A percentile compares a stretch with the other conserved stretches of the same genome.
Evolutionary conservation across 1,284 basidiomycete genomes (phyloP).

Genomic region (Ceraceosorus bombacis): DNA sequence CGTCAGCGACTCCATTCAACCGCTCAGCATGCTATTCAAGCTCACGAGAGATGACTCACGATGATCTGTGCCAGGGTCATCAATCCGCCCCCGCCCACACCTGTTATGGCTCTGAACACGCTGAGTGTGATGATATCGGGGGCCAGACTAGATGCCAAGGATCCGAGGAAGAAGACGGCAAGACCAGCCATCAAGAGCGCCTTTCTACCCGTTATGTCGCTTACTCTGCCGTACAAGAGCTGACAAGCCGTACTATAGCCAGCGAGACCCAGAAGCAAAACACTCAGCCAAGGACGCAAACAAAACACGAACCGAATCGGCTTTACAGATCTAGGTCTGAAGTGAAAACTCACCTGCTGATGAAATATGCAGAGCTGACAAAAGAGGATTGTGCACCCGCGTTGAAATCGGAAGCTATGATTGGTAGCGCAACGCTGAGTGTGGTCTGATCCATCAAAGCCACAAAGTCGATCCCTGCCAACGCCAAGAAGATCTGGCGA

Average conservation of each 20-base stretch:
- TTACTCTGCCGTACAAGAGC: constrained; percentile 12
- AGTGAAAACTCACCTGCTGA: background rate
- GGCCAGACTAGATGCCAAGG: constrained; percentile 7
- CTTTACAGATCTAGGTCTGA: too few species aligned
- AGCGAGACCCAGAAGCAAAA: too few species aligned
- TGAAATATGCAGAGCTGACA: constrained; percentile 1
- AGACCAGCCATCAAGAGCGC: constrained; percentile 5
- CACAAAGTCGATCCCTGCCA: constrained; percentile 1
- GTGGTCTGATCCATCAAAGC: constrained; percentile 8
- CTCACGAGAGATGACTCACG: background rate
- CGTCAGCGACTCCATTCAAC: too few species aligned
- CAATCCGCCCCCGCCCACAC: constrained; percentile 63
- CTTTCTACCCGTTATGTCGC: constrained; percentile 14
- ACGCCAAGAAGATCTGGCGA: constrained; percentile 2
- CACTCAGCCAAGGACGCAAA: too few species aligned
- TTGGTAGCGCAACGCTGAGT: background rate
- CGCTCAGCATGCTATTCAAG: too few species aligned
- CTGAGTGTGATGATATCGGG: constrained; percentile 53
- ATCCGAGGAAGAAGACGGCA: constrained; percentile 15
- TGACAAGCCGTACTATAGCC: constrained; percentile 1
- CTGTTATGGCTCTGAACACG: constrained; percentile 62
- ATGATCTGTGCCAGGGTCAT: constrained; percentile 53
- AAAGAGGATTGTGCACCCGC: background rate
- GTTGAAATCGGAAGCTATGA: constrained; percentile 1
- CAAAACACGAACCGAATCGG: too few species aligned